phyloP scores from a whole-genome alignment of 257 asterid species.

The Rhazya stricta region DNA sequence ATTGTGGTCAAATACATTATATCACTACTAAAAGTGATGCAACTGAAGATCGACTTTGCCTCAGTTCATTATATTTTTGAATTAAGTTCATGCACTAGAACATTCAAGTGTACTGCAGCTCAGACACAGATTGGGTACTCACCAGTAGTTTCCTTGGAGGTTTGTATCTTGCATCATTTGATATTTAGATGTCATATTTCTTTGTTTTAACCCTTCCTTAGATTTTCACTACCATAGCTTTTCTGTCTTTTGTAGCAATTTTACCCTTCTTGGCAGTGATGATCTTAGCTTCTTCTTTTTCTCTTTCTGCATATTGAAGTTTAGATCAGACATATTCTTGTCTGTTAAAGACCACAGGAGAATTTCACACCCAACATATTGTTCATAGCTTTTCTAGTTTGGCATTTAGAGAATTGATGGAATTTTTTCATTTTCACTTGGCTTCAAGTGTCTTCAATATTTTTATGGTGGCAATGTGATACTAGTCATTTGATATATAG shows the following conservation, averaged over 20 bases:
- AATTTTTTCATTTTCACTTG: background rate
- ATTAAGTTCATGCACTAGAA: conserved; percentile 58
- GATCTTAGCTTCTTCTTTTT: background rate
- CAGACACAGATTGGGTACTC: conserved; percentile 61
- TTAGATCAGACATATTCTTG: background rate
- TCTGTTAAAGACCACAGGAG: background rate
- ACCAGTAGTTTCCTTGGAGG: conserved; percentile 68
- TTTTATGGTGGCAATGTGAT: background rate
- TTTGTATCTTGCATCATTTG: conserved; percentile 23
- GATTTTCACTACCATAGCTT: background rate
- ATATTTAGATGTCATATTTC: conserved; percentile 9
- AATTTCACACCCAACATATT: background rate
- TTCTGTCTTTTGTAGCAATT: background rate
- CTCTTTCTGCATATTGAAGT: background rate
- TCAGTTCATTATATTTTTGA: conserved; percentile 38
- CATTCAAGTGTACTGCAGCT: conserved; percentile 73
- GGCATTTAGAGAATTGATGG: background rate
- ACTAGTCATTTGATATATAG: no score
- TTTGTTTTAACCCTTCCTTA: conserved; percentile 8
- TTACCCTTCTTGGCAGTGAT: background rate
- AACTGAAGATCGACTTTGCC: conserved; percentile 37
- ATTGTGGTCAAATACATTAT: conserved; percentile 27
- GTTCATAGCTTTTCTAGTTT: background rate
- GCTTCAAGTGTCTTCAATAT: background rate
- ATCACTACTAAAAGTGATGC: conserved; percentile 37